Conservation (phyloP, 1,284 basidiomycete genomes). For the Leccinum fallax region DNA sequence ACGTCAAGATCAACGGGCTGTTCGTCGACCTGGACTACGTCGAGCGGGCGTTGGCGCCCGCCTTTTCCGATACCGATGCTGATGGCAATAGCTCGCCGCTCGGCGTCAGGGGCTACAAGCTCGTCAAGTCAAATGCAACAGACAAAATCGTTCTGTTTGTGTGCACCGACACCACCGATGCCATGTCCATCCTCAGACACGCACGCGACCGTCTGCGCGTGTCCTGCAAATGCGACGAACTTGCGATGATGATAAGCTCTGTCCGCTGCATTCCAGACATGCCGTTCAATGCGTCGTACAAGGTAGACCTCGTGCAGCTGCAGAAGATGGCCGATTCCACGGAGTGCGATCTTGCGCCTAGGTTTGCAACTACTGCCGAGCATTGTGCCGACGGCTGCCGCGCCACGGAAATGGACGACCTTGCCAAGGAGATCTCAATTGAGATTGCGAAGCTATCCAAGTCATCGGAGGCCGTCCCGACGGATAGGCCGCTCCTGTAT, state of each 20-base stretch:
- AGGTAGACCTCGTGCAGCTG: constrained; percentile 25
- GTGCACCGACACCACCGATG: constrained; percentile 16
- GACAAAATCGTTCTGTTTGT: constrained; percentile 31
- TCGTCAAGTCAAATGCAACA: constrained; percentile 25
- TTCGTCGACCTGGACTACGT: constrained; percentile 30
- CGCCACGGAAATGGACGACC: constrained; percentile 1
- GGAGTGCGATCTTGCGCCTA: constrained; percentile 1
- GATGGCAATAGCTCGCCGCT: neutral
- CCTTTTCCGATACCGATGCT: constrained; percentile 17
- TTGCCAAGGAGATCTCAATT: constrained; percentile 19
- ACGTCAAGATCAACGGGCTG: constrained; percentile 31
- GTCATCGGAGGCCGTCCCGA: constrained; percentile 14
- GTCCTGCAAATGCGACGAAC: constrained; percentile 16
- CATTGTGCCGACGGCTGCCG: neutral
- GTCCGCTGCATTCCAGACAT: constrained; percentile 28
- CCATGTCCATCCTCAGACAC: constrained; percentile 23
- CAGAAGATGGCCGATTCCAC: constrained; percentile 26
- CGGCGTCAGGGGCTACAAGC: constrained; percentile 23
- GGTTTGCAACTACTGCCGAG: neutral
- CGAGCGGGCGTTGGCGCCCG: constrained; percentile 24
- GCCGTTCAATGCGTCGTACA: constrained; percentile 35
- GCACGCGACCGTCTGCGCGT: constrained; percentile 20
- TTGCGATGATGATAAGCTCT: constrained; percentile 25
- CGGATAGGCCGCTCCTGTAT: constrained; percentile 23
- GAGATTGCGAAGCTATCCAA: constrained; percentile 25